Conservation (phyloP, 75 land plant genomes). For the Sequoiadendron giganteum region DNA sequence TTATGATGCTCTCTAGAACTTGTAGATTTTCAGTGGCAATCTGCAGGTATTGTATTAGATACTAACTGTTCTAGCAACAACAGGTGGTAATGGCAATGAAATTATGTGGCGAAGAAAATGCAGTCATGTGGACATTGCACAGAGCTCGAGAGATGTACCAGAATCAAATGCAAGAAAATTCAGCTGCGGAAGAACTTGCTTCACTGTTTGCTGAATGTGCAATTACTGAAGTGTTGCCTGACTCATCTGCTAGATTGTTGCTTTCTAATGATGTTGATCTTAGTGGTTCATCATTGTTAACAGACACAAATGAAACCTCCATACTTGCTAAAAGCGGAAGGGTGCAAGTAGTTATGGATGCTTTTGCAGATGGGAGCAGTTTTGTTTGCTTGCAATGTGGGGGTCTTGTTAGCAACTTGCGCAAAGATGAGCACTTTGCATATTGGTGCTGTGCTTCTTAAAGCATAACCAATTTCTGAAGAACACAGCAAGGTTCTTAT, state of each 20-base stretch:
- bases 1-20: background rate
- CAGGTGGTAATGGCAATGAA: constrained; percentile 79
- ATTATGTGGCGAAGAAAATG: constrained; percentile 65
- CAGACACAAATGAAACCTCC: constrained; percentile 29
- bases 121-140: constrained; percentile 50
- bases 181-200: constrained; percentile 69
- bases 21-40: background rate
- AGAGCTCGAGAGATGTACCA: constrained; percentile 80
- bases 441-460: constrained; percentile 60
- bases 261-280: background rate
- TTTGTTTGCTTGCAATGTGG: constrained; percentile 89
- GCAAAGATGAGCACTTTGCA: constrained; percentile 78
- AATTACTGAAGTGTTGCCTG: constrained; percentile 34
- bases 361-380: constrained; percentile 88
- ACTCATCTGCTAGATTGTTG: background rate
- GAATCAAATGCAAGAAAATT: constrained; percentile 41
- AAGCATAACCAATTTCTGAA: background rate
- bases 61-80: background rate
- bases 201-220: constrained; percentile 92
- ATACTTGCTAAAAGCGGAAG: constrained; percentile 84
- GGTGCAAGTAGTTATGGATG: constrained; percentile 79
- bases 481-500: background rate
- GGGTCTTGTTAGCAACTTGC: constrained; percentile 79
- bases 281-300: constrained; percentile 1
- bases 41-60: background rate